Percentiles rank a stretch among this genome's conserved stretches.
Evolutionary conservation across 352 stramenopile genomes (phyloP).

Genomic region (Pythium plurisporium): DNA sequence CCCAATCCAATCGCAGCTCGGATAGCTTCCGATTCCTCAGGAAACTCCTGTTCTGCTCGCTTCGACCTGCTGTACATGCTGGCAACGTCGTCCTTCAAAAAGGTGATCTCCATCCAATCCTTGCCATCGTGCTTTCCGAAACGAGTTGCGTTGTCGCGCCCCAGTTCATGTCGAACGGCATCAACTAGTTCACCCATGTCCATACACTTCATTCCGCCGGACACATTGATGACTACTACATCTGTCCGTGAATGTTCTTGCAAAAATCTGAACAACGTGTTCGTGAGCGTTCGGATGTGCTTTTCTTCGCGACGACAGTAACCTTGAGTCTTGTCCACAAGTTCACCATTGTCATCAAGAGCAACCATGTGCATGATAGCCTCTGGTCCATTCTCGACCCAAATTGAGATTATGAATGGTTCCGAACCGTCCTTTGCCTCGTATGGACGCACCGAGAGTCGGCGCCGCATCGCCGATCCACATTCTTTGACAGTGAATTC

Average conservation of each 20-base stretch:
- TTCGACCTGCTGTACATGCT: slow-evolving; percentile 88
- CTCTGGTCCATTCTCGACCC: slow-evolving; percentile 74
- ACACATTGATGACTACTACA: slow-evolving; percentile 87
- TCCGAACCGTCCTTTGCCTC: slow-evolving; percentile 73
- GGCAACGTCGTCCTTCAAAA: slow-evolving; percentile 85
- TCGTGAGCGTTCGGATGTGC: slow-evolving; percentile 68
- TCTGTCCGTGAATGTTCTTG: slow-evolving; percentile 76
- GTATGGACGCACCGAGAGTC: slow-evolving; percentile 71
- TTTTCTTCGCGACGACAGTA: slow-evolving; percentile 76
- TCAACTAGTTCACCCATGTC: slow-evolving; percentile 87
- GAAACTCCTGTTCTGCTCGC: slow-evolving; percentile 78
- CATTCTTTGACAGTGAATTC: slow-evolving; percentile 79
- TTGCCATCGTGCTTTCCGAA: slow-evolving; percentile 74
- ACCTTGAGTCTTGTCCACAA: slow-evolving; percentile 83
- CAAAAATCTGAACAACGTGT: slow-evolving; percentile 77
- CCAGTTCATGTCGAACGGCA: slow-evolving; percentile 70
- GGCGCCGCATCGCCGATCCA: slow-evolving; percentile 56
- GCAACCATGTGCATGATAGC: slow-evolving; percentile 82
- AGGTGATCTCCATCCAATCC: slow-evolving; percentile 85
- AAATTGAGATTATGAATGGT: slow-evolving; percentile 84
- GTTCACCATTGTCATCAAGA: slow-evolving; percentile 80
- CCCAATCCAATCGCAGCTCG: slow-evolving; percentile 72
- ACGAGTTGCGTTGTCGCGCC: slow-evolving; percentile 57
- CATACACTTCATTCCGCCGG: slow-evolving; percentile 87
- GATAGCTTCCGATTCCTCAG: slow-evolving; percentile 78